phyloP scores from a whole-genome alignment of 257 asterid species.

The Scutellaria baicalensis region DNA sequence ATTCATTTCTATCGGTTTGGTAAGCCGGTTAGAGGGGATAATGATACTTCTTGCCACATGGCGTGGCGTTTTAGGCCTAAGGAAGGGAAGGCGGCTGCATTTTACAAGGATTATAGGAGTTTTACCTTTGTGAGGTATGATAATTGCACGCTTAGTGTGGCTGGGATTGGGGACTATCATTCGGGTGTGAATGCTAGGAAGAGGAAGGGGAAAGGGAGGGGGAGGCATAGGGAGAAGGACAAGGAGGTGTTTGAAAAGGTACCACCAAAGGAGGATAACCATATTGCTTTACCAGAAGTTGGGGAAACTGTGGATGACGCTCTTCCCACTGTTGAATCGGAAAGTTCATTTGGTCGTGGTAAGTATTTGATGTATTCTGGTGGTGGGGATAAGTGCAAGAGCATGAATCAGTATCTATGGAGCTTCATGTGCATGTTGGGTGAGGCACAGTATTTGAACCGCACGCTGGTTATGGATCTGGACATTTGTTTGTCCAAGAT shows the following conservation, averaged over 20 bases:
- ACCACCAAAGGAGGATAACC: constrained; percentile 28
- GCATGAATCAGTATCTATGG: constrained; percentile 91
- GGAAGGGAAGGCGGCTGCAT: constrained; percentile 79
- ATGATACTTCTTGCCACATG: constrained; percentile 77
- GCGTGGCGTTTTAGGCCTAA: constrained; percentile 98
- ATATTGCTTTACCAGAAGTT: constrained; percentile 60
- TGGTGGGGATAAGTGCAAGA: constrained; percentile 95
- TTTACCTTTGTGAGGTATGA: constrained; percentile 46
- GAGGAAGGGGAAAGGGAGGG: constrained; percentile 36
- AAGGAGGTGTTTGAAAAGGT: constrained; percentile 62
- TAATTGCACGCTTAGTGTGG: constrained; percentile 72
- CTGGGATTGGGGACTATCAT: constrained; percentile 74
- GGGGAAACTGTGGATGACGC: constrained; percentile 82
- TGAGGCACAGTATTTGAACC: constrained; percentile 85
- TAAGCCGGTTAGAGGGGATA: constrained; percentile 66
- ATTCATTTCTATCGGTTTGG: constrained; percentile 81
- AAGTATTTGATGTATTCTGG: constrained; percentile 75
- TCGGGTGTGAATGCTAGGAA: constrained; percentile 93
- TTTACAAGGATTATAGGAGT: constrained; percentile 80
- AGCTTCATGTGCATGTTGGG: constrained; percentile 93
- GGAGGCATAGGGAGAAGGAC: constrained; percentile 29
- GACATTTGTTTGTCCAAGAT: constrained; percentile 68
- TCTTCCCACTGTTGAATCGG: constrained; percentile 70
- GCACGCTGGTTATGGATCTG: constrained; percentile 80
- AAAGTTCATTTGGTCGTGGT: constrained; percentile 53